These are phyloP conservation scores for Moricandia arvensis DNA, from an alignment of 345 rosid genomes.

Conservation along the genomic window DNA sequence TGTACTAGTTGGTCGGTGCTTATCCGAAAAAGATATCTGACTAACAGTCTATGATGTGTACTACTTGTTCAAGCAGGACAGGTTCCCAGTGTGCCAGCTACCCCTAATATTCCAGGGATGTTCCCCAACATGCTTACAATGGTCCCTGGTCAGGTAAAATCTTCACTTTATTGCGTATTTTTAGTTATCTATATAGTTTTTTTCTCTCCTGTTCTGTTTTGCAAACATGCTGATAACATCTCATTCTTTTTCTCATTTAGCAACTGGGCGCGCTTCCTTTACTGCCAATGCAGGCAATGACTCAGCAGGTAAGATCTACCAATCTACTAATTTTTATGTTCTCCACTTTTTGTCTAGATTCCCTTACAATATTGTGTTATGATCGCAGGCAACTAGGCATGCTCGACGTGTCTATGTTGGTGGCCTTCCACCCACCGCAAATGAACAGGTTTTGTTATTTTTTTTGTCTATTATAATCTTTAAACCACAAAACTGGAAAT, in stretches of 20 bases:
- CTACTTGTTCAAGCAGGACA: conserved; percentile 56
- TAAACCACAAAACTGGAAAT: neutral
- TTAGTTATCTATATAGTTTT: neutral
- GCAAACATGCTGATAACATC: conserved; percentile 16
- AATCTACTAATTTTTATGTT: neutral
- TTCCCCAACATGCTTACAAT: conserved; percentile 79
- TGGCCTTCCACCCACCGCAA: conserved; percentile 93
- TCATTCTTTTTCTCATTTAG: conserved; percentile 37
- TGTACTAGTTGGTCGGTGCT: conserved; percentile 20
- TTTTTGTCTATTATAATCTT: neutral
- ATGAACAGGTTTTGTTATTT: conserved; percentile 73
- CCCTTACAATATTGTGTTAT: neutral
- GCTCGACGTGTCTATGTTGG: conserved; percentile 99
- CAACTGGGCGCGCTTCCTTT: conserved; percentile 77
- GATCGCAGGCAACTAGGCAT: conserved; percentile 92
- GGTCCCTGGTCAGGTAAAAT: conserved; percentile 67
- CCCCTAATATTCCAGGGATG: conserved; percentile 72
- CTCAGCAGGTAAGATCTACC: conserved; percentile 76
- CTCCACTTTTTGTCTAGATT: conserved; percentile 6
- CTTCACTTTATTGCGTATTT: too few relatives aligned
- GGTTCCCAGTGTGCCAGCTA: conserved; percentile 57
- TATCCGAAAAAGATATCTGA: conserved; percentile 18
- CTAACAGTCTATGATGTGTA: conserved; percentile 24
- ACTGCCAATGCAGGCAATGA: conserved; percentile 98
- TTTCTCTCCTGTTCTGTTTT: conserved; percentile 20